Conservation (phyloP, 78 protist genomes). For the Dictyostelium purpureum region DNA sequence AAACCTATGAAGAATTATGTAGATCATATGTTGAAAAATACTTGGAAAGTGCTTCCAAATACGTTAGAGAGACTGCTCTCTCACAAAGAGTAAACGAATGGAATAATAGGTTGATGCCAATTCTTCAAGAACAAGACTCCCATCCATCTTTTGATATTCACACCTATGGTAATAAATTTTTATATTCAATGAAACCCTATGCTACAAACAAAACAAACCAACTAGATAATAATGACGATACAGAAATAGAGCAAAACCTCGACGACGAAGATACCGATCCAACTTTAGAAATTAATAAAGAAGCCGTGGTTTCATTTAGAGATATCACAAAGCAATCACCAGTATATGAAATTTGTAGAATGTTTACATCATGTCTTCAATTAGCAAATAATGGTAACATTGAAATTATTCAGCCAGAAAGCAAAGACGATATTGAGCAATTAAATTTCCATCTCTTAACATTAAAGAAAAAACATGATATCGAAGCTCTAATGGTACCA, state of each 20-base stretch:
- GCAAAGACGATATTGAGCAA: not conserved
- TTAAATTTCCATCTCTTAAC: conserved; percentile 37
- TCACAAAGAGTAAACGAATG: conserved; percentile 62
- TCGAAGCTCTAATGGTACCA: not conserved
- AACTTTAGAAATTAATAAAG: not conserved
- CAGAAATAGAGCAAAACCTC: not conserved
- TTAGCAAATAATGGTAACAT: conserved; percentile 57
- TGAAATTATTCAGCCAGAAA: conserved; percentile 32
- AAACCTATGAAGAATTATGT: conserved; percentile 22
- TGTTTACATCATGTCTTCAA: conserved; percentile 65
- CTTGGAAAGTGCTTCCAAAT: conserved; percentile 33
- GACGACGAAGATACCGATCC: not conserved
- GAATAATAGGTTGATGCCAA: conserved; percentile 41
- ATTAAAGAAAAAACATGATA: conserved; percentile 3
- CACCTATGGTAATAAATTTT: conserved; percentile 3
- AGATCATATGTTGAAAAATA: conserved; percentile 38
- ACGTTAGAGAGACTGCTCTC: conserved; percentile 44
- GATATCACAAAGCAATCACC: not conserved
- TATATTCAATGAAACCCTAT: conserved; percentile 3
- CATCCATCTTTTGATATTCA: conserved; percentile 64
- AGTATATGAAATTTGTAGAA: conserved; percentile 33
- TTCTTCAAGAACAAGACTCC: conserved; percentile 42
- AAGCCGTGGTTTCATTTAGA: not conserved
- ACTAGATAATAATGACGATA: not conserved
- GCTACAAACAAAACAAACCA: not conserved